Evolutionary conservation across 23 red algal species (phyloP).

Genomic region (Cyanidiococcus yangmingshanensis): DNA sequence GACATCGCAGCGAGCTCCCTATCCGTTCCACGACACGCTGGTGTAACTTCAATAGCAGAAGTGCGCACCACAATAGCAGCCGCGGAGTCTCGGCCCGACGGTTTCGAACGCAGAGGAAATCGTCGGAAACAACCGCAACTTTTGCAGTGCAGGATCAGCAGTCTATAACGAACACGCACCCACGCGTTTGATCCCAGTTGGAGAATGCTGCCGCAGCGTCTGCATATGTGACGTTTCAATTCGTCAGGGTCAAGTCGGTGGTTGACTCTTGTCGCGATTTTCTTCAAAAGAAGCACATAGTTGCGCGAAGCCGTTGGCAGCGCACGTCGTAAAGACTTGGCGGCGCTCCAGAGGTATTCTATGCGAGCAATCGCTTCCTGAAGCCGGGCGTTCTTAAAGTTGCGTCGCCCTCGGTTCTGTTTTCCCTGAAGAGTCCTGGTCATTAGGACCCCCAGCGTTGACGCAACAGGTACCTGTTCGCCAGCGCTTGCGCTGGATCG

Average conservation of each 20-base stretch:
- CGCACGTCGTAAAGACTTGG: not conserved
- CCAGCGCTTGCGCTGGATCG: too few relatives aligned
- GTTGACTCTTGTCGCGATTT: slow-evolving; percentile 1
- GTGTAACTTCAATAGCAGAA: too few relatives aligned
- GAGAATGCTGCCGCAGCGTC: not conserved
- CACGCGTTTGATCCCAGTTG: not conserved
- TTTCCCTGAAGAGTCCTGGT: too few relatives aligned
- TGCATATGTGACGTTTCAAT: not conserved
- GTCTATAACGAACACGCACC: not conserved
- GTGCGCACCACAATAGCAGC: too few relatives aligned
- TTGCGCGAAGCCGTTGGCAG: not conserved
- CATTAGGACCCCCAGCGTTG: too few relatives aligned
- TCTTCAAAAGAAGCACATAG: not conserved
- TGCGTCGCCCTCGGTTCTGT: not conserved
- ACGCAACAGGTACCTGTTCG: too few relatives aligned
- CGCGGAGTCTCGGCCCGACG: too few relatives aligned
- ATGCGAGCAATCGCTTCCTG: not conserved
- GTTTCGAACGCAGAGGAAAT: not conserved
- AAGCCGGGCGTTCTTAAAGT: not conserved
- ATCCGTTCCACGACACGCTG: too few relatives aligned
- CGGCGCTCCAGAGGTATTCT: not conserved
- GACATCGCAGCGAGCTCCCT: too few relatives aligned
- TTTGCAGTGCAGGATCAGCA: slow-evolving; percentile 1
- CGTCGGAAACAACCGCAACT: not conserved
- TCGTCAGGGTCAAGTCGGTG: not conserved